Percentiles rank a stretch among this genome's conserved stretches.
These are phyloP conservation scores for Spinellus fusiger DNA, from an alignment of 192 early-diverging fungal species.

Conservation along the genomic window DNA sequence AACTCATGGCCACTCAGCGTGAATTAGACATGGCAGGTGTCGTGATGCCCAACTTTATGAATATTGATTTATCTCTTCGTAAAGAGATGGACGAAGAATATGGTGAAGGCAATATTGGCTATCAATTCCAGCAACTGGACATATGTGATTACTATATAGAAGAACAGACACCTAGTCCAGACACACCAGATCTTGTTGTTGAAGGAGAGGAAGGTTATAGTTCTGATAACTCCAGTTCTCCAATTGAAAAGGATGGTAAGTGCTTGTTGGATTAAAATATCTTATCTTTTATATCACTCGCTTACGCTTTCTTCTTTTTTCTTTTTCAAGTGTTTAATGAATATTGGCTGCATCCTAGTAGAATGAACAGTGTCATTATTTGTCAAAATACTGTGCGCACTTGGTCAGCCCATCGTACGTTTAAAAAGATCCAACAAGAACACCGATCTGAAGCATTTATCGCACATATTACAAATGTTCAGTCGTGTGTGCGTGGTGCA, in stretches of 20 bases:
- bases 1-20: slow-evolving; percentile 71
- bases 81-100: slow-evolving; percentile 40
- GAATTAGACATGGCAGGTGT: slow-evolving; percentile 77
- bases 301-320: background rate
- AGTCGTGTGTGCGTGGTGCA: slow-evolving; percentile 51
- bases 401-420: slow-evolving; percentile 7
- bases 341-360: slow-evolving; percentile 17
- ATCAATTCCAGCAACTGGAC: background rate
- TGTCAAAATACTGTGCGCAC: slow-evolving; percentile 16
- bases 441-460: slow-evolving; percentile 15
- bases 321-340: background rate
- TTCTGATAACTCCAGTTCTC: slow-evolving; percentile 3
- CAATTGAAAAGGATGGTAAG: background rate
- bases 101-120: slow-evolving; percentile 13
- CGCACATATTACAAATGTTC: slow-evolving; percentile 32
- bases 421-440: background rate
- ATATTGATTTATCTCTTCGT: slow-evolving; percentile 65
- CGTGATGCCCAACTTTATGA: slow-evolving; percentile 85
- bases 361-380: slow-evolving; percentile 1
- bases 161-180: background rate
- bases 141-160: background rate
- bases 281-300: background rate
- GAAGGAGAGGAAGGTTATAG: slow-evolving; percentile 5
- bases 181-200: slow-evolving; percentile 8
- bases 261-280: background rate